A percentile compares a stretch with the other conserved stretches of the same genome.
Evolutionary conservation across 257 asterid genomes (phyloP).

Genomic region (Craterostigma plantagineum): DNA sequence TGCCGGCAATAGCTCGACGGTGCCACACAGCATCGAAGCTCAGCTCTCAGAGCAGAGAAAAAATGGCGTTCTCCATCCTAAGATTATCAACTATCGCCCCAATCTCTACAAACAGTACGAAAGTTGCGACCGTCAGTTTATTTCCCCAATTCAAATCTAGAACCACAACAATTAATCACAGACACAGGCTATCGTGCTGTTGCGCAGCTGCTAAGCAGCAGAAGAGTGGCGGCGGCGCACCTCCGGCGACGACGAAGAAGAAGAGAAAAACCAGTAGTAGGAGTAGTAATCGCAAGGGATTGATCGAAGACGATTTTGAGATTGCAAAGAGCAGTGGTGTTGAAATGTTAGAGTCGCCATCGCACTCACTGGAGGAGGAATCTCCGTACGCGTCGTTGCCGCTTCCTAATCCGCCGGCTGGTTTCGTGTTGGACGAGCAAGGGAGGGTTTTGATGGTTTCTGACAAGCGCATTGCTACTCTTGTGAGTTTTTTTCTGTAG

Average conservation of each 20-base stretch:
- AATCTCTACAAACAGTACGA: slow-evolving; percentile 10
- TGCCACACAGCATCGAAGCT: too few relatives aligned
- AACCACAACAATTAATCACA: slow-evolving; percentile 10
- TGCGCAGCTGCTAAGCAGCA: slow-evolving; percentile 44
- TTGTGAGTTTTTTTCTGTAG: slow-evolving; percentile 39
- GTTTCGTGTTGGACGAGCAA: slow-evolving; percentile 75
- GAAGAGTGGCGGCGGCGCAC: slow-evolving; percentile 14
- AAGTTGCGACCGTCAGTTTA: slow-evolving; percentile 4
- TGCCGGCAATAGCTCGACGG: too few relatives aligned
- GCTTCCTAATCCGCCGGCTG: slow-evolving; percentile 90
- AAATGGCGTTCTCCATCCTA: slow-evolving; percentile 26
- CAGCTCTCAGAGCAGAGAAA: neutral
- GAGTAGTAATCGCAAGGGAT: slow-evolving; percentile 10
- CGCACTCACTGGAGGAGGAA: slow-evolving; percentile 9
- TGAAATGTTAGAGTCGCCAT: slow-evolving; percentile 24
- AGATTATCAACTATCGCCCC: slow-evolving; percentile 16
- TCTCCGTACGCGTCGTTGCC: slow-evolving; percentile 40
- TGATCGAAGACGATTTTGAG: slow-evolving; percentile 24
- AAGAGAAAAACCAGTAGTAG: slow-evolving; percentile 24
- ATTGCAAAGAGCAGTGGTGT: slow-evolving; percentile 23
- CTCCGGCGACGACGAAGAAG: slow-evolving; percentile 16
- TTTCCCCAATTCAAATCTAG: slow-evolving; percentile 10
- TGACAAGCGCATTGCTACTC: slow-evolving; percentile 54
- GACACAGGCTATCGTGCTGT: slow-evolving; percentile 15
- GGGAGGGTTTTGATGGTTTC: slow-evolving; percentile 83